These are phyloP conservation scores for Dictyostelium purpureum DNA, from an alignment of 78 protist species.

Conservation along the genomic window DNA sequence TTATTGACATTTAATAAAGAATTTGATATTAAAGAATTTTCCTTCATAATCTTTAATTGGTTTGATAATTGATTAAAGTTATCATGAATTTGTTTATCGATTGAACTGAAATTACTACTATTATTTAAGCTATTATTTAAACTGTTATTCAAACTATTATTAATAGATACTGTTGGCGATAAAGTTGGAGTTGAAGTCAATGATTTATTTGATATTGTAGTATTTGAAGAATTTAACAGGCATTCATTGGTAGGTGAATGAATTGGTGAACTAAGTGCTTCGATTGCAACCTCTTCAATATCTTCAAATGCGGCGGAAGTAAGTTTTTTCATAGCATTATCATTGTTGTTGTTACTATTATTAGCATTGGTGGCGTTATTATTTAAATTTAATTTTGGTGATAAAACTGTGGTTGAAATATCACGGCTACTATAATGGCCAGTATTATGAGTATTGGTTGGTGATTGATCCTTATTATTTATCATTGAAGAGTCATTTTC, in stretches of 20 bases:
- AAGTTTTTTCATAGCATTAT: not conserved
- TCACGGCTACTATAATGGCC: not conserved
- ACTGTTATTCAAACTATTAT: not conserved
- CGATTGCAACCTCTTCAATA: not conserved
- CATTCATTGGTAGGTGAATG: not conserved
- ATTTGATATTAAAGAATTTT: not conserved
- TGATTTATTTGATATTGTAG: not conserved
- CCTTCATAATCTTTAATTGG: conserved; percentile 21
- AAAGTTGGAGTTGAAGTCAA: not conserved
- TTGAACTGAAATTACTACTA: conserved; percentile 6
- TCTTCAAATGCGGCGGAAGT: not conserved
- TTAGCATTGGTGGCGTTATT: not conserved
- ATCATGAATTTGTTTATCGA: conserved; percentile 46
- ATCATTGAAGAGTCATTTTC: conserved; percentile 14
- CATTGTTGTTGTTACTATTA: not conserved
- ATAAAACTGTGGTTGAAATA: not conserved
- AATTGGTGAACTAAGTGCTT: not conserved
- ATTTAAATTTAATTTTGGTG: not conserved
- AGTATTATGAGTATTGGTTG: not conserved
- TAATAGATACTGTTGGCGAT: not conserved
- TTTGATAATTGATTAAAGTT: conserved; percentile 40
- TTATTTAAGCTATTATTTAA: conserved; percentile 11
- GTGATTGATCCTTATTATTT: not conserved
- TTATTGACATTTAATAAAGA: not conserved
- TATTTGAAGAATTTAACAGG: not conserved